Conservation (phyloP, 306 rosid genomes). For the Gillenia trifoliata region DNA sequence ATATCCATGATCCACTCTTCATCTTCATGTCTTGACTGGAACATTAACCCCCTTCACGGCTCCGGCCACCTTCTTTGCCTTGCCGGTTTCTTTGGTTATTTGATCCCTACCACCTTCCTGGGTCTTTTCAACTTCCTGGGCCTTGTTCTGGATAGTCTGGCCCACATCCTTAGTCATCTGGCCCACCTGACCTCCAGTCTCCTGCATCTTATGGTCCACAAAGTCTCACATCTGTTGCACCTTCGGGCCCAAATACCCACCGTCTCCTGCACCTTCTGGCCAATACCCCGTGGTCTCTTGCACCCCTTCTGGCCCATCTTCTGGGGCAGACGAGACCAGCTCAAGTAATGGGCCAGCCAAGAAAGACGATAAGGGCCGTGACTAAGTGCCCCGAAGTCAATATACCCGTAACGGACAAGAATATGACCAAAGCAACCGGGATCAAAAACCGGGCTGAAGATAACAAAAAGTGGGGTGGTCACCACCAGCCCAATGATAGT, state of each 20-base stretch:
- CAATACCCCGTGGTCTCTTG: slow-evolving; percentile 23
- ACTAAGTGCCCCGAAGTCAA: slow-evolving; percentile 50
- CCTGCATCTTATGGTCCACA: neutral
- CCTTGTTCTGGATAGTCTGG: neutral
- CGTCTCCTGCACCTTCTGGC: slow-evolving; percentile 9
- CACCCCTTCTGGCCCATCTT: slow-evolving; percentile 15
- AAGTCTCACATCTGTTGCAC: neutral
- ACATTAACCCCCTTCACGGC: neutral
- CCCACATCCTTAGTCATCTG: neutral
- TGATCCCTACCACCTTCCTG: neutral
- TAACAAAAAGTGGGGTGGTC: slow-evolving; percentile 40
- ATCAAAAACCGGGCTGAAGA: slow-evolving; percentile 57
- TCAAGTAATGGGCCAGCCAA: slow-evolving; percentile 39
- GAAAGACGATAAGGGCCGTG: slow-evolving; percentile 57
- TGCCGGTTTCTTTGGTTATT: neutral
- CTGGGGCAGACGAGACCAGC: slow-evolving; percentile 24
- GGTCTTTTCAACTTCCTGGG: slow-evolving; percentile 2
- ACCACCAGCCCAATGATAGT: slow-evolving; percentile 43
- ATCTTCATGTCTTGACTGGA: neutral
- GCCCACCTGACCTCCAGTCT: neutral
- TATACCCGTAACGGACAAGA: slow-evolving; percentile 39
- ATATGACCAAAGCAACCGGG: slow-evolving; percentile 36
- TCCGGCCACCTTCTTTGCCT: neutral
- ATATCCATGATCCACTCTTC: neutral
- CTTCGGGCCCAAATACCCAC: slow-evolving; percentile 11